Conservation (phyloP, 2,329 filamentous ascomycete genomes). For the Aspergillus intermedius region DNA sequence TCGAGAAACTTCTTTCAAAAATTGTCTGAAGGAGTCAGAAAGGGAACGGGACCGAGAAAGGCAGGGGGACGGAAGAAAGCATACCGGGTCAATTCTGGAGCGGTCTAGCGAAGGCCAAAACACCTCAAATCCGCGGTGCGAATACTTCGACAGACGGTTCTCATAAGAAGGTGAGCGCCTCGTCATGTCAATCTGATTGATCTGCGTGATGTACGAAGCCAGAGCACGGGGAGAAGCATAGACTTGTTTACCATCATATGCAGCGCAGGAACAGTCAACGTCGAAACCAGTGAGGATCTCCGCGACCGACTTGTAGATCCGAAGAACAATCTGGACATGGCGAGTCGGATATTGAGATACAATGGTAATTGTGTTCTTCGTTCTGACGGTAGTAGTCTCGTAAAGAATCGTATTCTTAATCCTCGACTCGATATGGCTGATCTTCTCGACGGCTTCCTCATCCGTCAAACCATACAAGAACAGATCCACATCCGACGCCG, state of each 20-base stretch:
- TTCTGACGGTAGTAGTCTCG: conserved; percentile 78
- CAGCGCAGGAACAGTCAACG: conserved; percentile 75
- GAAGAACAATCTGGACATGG: conserved; percentile 78
- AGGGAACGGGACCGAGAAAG: not conserved
- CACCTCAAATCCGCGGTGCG: conserved; percentile 75
- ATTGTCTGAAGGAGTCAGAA: conserved; percentile 51
- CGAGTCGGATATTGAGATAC: conserved; percentile 75
- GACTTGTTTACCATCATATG: conserved; percentile 74
- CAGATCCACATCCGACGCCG: conserved; percentile 79
- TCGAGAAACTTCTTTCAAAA: conserved; percentile 71
- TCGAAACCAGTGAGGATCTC: conserved; percentile 86
- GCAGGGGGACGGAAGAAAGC: not conserved
- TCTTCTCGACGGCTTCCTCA: conserved; percentile 72
- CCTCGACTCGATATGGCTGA: conserved; percentile 70
- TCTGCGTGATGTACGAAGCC: conserved; percentile 72
- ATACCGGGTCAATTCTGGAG: conserved; percentile 62
- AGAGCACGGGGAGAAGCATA: conserved; percentile 72
- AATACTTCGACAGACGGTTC: conserved; percentile 79
- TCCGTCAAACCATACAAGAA: conserved; percentile 77
- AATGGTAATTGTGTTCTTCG: conserved; percentile 83
- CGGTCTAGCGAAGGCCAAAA: conserved; percentile 72
- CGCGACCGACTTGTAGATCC: conserved; percentile 75
- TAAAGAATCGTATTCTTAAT: conserved; percentile 70
- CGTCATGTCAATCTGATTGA: conserved; percentile 71
- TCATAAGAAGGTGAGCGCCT: conserved; percentile 81